Conservation (phyloP, 495 filamentous ascomycete genomes). For the Neurospora pannonica region DNA sequence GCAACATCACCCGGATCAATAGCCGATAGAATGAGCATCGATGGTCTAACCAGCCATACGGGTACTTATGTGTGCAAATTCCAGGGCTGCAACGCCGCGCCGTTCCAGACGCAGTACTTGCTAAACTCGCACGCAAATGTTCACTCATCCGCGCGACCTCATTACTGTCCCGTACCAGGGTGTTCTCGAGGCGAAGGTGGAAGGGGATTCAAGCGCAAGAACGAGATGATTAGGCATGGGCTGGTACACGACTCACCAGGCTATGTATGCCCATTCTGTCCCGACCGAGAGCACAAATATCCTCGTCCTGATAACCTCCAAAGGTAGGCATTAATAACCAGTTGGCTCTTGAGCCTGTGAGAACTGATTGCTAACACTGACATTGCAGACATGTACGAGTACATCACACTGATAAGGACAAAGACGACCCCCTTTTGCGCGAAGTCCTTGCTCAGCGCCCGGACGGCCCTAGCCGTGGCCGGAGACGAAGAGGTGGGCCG, state of each 20-base stretch:
- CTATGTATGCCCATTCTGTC: conserved; percentile 95
- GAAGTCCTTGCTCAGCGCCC: conserved; percentile 75
- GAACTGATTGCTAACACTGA: neutral
- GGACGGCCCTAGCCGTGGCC: conserved; percentile 73
- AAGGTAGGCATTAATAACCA: conserved; percentile 47
- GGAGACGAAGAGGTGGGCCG: conserved; percentile 53
- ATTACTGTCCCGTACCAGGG: conserved; percentile 77
- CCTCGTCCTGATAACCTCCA: conserved; percentile 96
- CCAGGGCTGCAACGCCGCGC: conserved; percentile 62
- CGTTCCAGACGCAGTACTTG: conserved; percentile 82
- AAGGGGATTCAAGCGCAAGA: conserved; percentile 96
- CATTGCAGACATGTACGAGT: conserved; percentile 68
- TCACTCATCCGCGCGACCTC: conserved; percentile 79
- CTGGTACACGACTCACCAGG: conserved; percentile 92
- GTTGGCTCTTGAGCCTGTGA: neutral
- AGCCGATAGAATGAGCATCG: conserved; percentile 43
- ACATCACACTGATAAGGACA: conserved; percentile 79
- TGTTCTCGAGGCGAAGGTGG: conserved; percentile 76
- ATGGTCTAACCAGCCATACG: conserved; percentile 32
- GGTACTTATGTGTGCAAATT: conserved; percentile 20
- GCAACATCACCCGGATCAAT: conserved; percentile 29
- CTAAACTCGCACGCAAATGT: conserved; percentile 95
- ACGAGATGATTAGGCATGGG: conserved; percentile 98
- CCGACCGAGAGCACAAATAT: conserved; percentile 92
- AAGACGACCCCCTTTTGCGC: conserved; percentile 69